Evolutionary conservation across 768 basidiomycete genomes (phyloP).

Genomic region (Daedaleopsis nitida): DNA sequence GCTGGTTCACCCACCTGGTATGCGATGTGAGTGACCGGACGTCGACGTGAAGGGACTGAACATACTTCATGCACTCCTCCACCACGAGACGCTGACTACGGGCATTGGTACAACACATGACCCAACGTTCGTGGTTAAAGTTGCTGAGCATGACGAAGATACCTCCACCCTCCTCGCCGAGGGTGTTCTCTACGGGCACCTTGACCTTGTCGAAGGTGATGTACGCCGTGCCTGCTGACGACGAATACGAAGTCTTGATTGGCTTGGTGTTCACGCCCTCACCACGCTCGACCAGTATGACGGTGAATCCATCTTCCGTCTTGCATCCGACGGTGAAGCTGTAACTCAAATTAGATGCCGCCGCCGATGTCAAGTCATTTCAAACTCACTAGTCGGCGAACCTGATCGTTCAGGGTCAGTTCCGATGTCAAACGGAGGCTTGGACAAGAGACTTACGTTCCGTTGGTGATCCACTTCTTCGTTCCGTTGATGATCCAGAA

Average conservation of each 20-base stretch:
- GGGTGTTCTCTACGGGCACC: conserved; percentile 84
- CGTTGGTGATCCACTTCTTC: conserved; percentile 87
- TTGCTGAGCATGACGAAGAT: conserved; percentile 68
- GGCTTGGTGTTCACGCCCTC: conserved; percentile 81
- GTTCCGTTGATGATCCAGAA: conserved; percentile 85
- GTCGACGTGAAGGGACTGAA: neutral
- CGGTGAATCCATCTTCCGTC: conserved; percentile 73
- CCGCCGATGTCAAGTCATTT: neutral
- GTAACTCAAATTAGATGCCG: neutral
- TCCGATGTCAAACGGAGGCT: neutral
- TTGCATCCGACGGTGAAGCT: conserved; percentile 76
- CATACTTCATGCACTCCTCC: conserved; percentile 82
- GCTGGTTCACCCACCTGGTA: conserved; percentile 77
- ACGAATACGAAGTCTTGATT: conserved; percentile 88
- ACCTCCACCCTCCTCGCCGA: conserved; percentile 79
- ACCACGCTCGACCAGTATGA: conserved; percentile 83
- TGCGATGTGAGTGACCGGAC: neutral
- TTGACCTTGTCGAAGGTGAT: conserved; percentile 82
- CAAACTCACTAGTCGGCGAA: conserved; percentile 42
- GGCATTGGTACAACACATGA: conserved; percentile 75
- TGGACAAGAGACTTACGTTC: conserved; percentile 39
- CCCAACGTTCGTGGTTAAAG: conserved; percentile 95
- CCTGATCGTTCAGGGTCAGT: conserved; percentile 20
- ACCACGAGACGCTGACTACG: conserved; percentile 70
- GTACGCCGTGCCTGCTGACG: conserved; percentile 83